phyloP scores from a whole-genome alignment of 139 green algal species.

The Astrephomene gubernaculifera region DNA sequence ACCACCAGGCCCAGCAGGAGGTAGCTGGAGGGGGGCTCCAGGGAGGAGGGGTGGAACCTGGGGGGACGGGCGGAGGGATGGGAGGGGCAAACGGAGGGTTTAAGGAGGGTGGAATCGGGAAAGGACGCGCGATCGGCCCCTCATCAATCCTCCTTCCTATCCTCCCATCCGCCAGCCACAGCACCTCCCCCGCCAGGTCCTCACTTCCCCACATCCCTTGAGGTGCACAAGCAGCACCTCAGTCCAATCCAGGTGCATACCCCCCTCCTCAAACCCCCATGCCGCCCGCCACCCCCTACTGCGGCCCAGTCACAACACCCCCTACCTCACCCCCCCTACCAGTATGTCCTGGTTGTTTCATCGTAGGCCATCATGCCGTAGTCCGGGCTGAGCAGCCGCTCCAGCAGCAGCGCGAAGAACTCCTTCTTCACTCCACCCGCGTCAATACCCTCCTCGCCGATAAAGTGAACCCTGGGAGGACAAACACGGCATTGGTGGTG shows the following conservation, averaged over 20 bases:
- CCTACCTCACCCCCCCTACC: constrained; percentile 51
- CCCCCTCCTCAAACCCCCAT: too few species aligned
- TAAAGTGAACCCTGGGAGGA: constrained; percentile 95
- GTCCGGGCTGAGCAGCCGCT: constrained; percentile 88
- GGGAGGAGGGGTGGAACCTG: constrained; percentile 56
- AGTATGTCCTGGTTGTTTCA: constrained; percentile 87
- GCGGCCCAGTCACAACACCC: neutral
- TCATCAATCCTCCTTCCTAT: too few species aligned
- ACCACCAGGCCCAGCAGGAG: constrained; percentile 90
- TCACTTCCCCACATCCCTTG: too few species aligned
- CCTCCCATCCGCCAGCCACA: too few species aligned
- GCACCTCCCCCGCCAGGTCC: too few species aligned
- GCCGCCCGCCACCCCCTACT: too few species aligned
- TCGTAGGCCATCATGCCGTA: constrained; percentile 88
- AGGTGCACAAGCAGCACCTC: too few species aligned
- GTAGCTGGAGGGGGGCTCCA: constrained; percentile 5
- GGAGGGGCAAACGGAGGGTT: neutral
- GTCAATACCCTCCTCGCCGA: constrained; percentile 96
- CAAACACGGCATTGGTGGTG: too few species aligned
- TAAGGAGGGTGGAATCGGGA: too few species aligned
- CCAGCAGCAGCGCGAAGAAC: constrained; percentile 95
- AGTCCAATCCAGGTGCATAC: too few species aligned
- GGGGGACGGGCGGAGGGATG: neutral
- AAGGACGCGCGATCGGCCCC: too few species aligned
- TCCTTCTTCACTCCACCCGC: constrained; percentile 87